phyloP scores from a whole-genome alignment of 1,284 basidiomycete species.

The Cutaneotrichosporon dermatis region DNA sequence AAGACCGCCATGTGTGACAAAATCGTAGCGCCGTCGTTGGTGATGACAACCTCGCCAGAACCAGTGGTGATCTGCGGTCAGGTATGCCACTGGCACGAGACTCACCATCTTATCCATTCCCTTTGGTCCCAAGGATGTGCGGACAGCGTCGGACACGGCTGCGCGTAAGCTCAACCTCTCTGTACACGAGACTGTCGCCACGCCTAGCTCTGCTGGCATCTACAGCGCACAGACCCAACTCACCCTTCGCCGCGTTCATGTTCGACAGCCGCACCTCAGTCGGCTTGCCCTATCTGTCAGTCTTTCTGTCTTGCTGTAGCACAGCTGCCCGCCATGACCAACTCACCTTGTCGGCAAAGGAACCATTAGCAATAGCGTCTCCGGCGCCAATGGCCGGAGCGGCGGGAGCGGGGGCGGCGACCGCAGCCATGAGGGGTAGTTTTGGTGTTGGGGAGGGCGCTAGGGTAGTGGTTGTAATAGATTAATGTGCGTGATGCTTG shows the following conservation, averaged over 20 bases:
- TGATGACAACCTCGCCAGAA: slow-evolving; percentile 95
- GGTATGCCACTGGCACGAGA: slow-evolving; percentile 9
- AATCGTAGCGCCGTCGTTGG: slow-evolving; percentile 98
- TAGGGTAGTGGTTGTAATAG: background rate
- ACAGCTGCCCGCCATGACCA: no score
- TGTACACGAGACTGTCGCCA: no score
- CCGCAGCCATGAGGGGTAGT: slow-evolving; percentile 21
- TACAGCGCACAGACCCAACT: slow-evolving; percentile 11
- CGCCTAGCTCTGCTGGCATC: no score
- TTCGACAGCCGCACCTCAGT: slow-evolving; percentile 87
- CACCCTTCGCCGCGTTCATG: slow-evolving; percentile 93
- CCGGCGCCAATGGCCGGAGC: slow-evolving; percentile 14
- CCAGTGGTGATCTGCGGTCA: slow-evolving; percentile 83
- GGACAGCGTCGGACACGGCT: slow-evolving; percentile 97
- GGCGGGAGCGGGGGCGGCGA: slow-evolving; percentile 8
- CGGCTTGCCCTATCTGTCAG: slow-evolving; percentile 39
- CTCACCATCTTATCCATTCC: slow-evolving; percentile 99
- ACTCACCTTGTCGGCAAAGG: slow-evolving; percentile 44
- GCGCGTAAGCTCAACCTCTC: slow-evolving; percentile 13
- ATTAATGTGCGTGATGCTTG: slow-evolving; percentile 2
- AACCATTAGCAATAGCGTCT: slow-evolving; percentile 32
- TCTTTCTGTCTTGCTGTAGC: slow-evolving; percentile 7
- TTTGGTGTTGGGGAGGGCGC: slow-evolving; percentile 15
- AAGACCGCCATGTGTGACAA: slow-evolving; percentile 95
- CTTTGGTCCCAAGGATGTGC: slow-evolving; percentile 92